A percentile compares a stretch with the other conserved stretches of the same genome.
Evolutionary conservation across 257 asterid genomes (phyloP).

Genomic region (Scutellaria baicalensis): DNA sequence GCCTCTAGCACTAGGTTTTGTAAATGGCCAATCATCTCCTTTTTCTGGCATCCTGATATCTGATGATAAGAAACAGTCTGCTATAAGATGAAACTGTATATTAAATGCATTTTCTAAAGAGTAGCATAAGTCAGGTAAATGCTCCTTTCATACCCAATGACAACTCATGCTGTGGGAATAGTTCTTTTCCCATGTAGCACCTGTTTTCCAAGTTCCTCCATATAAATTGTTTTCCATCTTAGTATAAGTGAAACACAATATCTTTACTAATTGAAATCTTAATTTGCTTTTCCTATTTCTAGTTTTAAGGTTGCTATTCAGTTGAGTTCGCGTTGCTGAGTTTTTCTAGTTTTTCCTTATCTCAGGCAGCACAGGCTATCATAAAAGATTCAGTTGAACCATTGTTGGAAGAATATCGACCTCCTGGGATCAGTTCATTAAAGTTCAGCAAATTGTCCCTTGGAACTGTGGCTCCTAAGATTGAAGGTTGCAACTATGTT

Average conservation of each 20-base stretch:
- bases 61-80: not conserved
- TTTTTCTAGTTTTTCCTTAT: constrained; percentile 3
- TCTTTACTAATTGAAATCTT: not conserved
- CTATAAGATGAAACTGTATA: not conserved
- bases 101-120: not conserved
- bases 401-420: constrained; percentile 82
- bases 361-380: constrained; percentile 90
- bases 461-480: constrained; percentile 96
- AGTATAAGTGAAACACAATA: not conserved
- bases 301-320: not conserved
- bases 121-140: not conserved
- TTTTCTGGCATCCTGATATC: not conserved
- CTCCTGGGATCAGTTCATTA: constrained; percentile 80
- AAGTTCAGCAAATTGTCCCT: constrained; percentile 84
- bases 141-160: not conserved
- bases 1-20: not conserved
- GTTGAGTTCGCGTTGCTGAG: not conserved
- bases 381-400: constrained; percentile 92
- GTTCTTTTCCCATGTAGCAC: not conserved
- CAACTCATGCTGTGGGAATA: not conserved
- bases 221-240: not conserved
- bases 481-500: constrained; percentile 58
- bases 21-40: not conserved
- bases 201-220: not conserved
- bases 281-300: not conserved